phyloP scores from a whole-genome alignment of 2,329 filamentous ascomycete species.

The Diaporthe citrichinensis region DNA sequence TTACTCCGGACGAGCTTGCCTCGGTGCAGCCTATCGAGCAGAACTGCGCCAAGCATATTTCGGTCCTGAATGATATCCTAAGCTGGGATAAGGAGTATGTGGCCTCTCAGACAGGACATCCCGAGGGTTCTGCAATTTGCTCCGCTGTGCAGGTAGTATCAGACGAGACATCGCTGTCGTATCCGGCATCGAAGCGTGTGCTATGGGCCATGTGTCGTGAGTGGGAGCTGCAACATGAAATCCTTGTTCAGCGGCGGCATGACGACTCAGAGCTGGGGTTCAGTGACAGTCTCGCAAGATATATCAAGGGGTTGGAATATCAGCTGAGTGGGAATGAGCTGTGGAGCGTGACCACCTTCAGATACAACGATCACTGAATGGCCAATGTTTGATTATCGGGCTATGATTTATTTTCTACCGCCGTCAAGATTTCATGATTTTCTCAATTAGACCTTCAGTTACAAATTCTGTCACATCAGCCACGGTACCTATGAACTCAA shows the following conservation, averaged over 20 bases:
- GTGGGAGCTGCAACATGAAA: conserved; percentile 42
- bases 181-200: conserved; percentile 37
- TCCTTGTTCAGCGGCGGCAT: conserved; percentile 10
- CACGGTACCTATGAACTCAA: background rate
- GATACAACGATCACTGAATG: conserved; percentile 42
- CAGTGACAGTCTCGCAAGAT: conserved; percentile 40
- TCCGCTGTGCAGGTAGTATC: conserved; percentile 50
- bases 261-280: background rate
- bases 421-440: background rate
- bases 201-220: conserved; percentile 38
- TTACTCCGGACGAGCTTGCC: conserved; percentile 48
- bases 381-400: background rate
- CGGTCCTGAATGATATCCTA: conserved; percentile 58
- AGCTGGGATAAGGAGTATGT: conserved; percentile 55
- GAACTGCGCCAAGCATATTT: conserved; percentile 55
- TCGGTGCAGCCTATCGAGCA: conserved; percentile 48
- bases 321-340: conserved; percentile 47
- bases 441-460: background rate
- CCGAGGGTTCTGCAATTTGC: conserved; percentile 49
- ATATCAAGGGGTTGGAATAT: conserved; percentile 52
- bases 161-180: conserved; percentile 44
- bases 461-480: background rate
- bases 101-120: conserved; percentile 36
- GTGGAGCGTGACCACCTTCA: conserved; percentile 49
- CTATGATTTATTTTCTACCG: background rate